Evolutionary conservation across 371 early-diverging fungal genomes (phyloP), one percentile per base, ranked within the genome.

Genomic region (Neoconidiobolus thromboides): DNA sequence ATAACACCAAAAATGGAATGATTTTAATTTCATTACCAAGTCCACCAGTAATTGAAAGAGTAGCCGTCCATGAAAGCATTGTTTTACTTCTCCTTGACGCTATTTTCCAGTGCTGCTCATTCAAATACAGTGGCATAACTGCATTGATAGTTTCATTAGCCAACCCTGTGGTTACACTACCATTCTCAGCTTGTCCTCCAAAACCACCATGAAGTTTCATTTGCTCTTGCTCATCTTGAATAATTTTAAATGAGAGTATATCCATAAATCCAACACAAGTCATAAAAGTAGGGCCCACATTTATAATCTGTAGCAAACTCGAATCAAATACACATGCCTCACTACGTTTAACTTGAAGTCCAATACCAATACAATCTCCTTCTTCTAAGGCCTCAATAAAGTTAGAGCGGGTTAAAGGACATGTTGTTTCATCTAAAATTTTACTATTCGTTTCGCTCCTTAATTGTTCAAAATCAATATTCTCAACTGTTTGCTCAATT

Each of bases 291-390:
- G 70, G 72, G 56, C 66, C 68, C 43, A 71, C 69, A 10, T 66
- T 68, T 58, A 69, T 69, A 60, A 71, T 68, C 14, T 62, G 60
- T 41, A 71, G 41, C 64, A 68, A 67, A 36, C 65, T 65, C 9
- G 72, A 63, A 49, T 71, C 72, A 1, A 68, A 70, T 47, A 71
- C 69, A 0, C 70, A 65, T 10, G 65, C 67, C 39, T 65, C 52
- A 1, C 65, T 47, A 26, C 72, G 60, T 14, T 62, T 61, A 6
- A 71, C 66, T 60, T 71, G 70, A 39, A 71, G 49, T 1, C 70
- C 64, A 62, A 71, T 62, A 51, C 72, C 70, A 0, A 71, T 62
- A 58, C 72, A 71, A 48, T 71, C 72, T 3, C 68, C 68, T 38
- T 68, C 70, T 26, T 61, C 58, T 42, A 71, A 49, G 14, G 68